Evolutionary conservation across 495 filamentous ascomycete species (phyloP).

Genomic region (Bathelium albidoporum): DNA sequence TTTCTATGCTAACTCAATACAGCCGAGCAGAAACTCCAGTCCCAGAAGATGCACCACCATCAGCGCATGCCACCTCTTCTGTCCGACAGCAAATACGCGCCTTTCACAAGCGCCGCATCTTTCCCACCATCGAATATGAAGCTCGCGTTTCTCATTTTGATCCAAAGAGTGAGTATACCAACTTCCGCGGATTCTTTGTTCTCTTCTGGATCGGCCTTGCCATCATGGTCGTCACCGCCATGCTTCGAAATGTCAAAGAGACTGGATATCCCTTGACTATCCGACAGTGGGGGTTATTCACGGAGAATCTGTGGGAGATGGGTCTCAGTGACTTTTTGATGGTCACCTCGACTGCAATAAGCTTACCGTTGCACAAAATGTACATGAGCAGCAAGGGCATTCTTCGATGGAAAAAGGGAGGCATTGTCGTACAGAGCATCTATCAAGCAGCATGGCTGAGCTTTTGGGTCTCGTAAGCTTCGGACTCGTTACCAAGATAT

Average conservation of each 20-base stretch:
- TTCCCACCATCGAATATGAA: conserved; percentile 90
- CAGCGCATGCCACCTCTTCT: conserved; percentile 70
- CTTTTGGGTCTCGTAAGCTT: conserved; percentile 65
- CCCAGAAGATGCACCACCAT: conserved; percentile 83
- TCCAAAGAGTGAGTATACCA: conserved; percentile 76
- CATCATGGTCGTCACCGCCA: conserved; percentile 91
- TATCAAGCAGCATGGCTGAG: conserved; percentile 70
- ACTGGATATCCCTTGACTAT: conserved; percentile 77
- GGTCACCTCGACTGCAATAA: conserved; percentile 62
- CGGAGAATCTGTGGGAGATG: conserved; percentile 77
- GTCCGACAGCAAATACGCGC: conserved; percentile 79
- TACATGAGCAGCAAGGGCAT: conserved; percentile 45
- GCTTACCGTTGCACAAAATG: conserved; percentile 63
- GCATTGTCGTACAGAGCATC: conserved; percentile 70
- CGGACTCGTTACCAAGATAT: not conserved
- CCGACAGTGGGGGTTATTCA: conserved; percentile 77
- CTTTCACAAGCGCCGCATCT: conserved; percentile 69
- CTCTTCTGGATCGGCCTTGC: conserved; percentile 94
- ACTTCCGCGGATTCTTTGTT: conserved; percentile 95
- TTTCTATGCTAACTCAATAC: conserved; percentile 5
- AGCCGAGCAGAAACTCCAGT: conserved; percentile 87
- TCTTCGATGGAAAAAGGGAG: conserved; percentile 63
- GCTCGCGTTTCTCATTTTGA: conserved; percentile 96
- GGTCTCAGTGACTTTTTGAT: conserved; percentile 74
- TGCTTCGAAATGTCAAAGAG: conserved; percentile 86